phyloP scores from a whole-genome alignment of 305 asterid species.

The Fraxinus dipetala region DNA sequence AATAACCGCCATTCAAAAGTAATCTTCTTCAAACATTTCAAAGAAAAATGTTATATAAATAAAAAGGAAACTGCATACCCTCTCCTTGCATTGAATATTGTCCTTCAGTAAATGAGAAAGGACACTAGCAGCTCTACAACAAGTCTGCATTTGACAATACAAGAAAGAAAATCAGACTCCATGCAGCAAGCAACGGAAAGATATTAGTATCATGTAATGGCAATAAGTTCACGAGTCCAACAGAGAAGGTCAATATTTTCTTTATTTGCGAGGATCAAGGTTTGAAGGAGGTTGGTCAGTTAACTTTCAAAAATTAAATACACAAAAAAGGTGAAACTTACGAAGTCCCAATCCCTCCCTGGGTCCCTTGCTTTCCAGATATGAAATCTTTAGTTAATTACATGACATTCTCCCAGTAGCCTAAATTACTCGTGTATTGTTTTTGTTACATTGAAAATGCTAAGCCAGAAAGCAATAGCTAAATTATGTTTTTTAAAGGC shows the following conservation, averaged over 20 bases:
- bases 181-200: slow-evolving; percentile 19
- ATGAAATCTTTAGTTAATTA: not conserved
- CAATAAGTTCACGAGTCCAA: not conserved
- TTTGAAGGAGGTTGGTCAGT: not conserved
- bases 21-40: not conserved
- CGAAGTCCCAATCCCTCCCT: not conserved
- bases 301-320: not conserved
- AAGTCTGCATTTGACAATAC: slow-evolving; percentile 53
- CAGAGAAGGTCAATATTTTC: not conserved
- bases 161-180: not conserved
- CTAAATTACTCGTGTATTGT: not conserved
- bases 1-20: not conserved
- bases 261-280: not conserved
- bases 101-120: slow-evolving; percentile 83
- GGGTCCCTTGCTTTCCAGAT: not conserved
- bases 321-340: not conserved
- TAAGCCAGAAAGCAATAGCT: not conserved
- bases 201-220: not conserved
- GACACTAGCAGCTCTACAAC: slow-evolving; percentile 95
- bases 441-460: not conserved
- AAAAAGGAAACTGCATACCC: slow-evolving; percentile 43
- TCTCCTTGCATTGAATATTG: slow-evolving; percentile 79
- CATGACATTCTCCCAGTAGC: not conserved
- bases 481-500: not conserved
- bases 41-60: not conserved